These are phyloP conservation scores for Fusarium austroafricanum DNA, from an alignment of 2,329 filamentous ascomycete species.

Conservation along the genomic window DNA sequence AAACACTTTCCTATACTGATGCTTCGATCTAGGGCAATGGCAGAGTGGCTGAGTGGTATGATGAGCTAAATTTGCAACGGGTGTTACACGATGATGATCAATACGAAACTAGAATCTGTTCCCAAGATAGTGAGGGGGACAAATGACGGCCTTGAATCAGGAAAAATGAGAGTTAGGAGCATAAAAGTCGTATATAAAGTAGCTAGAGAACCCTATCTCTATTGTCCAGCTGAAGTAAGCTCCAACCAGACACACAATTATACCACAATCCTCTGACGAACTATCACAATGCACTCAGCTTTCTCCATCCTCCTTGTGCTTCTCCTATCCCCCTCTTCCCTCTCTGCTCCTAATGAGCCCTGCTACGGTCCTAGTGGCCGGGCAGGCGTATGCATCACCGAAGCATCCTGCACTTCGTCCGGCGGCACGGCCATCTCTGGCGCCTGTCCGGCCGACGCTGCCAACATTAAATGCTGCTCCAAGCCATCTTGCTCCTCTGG, in stretches of 20 bases:
- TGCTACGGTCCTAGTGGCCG: conserved; percentile 46
- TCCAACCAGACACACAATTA: background rate
- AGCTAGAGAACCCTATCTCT: background rate
- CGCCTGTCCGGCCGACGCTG: conserved; percentile 53
- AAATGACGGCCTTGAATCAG: background rate
- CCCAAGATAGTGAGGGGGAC: background rate
- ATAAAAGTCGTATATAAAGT: conserved; percentile 7
- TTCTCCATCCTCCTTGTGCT: conserved; percentile 24
- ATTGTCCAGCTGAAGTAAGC: background rate
- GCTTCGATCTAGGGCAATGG: background rate
- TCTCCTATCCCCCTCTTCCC: conserved; percentile 25
- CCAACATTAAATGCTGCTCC: conserved; percentile 57
- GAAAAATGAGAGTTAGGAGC: background rate
- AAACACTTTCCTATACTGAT: background rate
- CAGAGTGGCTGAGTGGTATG: background rate
- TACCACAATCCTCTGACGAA: background rate
- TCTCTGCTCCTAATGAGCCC: conserved; percentile 49
- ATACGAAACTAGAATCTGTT: conserved; percentile 20
- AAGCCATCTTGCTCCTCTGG: conserved; percentile 53
- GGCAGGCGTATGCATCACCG: conserved; percentile 55
- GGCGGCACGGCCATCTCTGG: conserved; percentile 54
- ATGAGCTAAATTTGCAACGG: background rate
- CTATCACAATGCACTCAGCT: conserved; percentile 36
- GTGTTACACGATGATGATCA: conserved; percentile 19
- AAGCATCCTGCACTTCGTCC: conserved; percentile 49